A percentile compares a stretch with the other conserved stretches of the same genome.
phyloP scores from a whole-genome alignment of 192 early-diverging fungal species.

The Dispira simplex region DNA sequence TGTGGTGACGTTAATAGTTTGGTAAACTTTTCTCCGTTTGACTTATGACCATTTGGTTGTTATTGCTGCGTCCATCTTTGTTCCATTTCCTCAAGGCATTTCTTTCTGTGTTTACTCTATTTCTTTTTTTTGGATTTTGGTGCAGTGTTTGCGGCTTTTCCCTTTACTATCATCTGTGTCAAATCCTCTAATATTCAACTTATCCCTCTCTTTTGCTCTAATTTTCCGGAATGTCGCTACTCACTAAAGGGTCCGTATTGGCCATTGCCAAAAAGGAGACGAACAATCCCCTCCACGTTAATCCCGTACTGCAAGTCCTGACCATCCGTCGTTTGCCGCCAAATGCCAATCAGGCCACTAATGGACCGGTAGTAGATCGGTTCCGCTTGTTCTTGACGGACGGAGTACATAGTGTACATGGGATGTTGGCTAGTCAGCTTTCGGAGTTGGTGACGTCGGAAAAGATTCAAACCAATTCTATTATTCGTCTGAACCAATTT shows the following conservation, averaged over 20 bases:
- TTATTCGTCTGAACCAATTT: background rate
- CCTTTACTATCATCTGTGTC: background rate
- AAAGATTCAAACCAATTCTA: slow-evolving; percentile 3
- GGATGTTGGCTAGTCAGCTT: slow-evolving; percentile 22
- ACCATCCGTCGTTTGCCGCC: background rate
- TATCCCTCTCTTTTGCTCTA: background rate
- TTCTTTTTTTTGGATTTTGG: background rate
- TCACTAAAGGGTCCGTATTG: slow-evolving; percentile 6
- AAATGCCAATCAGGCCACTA: background rate
- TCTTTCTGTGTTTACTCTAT: background rate
- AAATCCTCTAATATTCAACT: background rate
- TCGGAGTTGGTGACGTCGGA: slow-evolving; percentile 17
- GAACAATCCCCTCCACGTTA: background rate
- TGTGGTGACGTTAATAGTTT: too few species aligned
- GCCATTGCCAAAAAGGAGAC: background rate
- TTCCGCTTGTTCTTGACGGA: slow-evolving; percentile 30
- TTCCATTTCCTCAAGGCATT: background rate
- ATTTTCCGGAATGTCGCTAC: background rate
- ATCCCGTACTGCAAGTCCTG: slow-evolving; percentile 8
- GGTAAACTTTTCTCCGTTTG: too few species aligned
- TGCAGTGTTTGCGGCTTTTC: background rate
- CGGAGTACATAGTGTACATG: slow-evolving; percentile 19
- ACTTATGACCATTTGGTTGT: background rate
- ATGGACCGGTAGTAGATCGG: slow-evolving; percentile 7
- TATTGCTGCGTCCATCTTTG: background rate